phyloP scores from a whole-genome alignment of 2,329 filamentous ascomycete species.

The Epichloe hybrida region DNA sequence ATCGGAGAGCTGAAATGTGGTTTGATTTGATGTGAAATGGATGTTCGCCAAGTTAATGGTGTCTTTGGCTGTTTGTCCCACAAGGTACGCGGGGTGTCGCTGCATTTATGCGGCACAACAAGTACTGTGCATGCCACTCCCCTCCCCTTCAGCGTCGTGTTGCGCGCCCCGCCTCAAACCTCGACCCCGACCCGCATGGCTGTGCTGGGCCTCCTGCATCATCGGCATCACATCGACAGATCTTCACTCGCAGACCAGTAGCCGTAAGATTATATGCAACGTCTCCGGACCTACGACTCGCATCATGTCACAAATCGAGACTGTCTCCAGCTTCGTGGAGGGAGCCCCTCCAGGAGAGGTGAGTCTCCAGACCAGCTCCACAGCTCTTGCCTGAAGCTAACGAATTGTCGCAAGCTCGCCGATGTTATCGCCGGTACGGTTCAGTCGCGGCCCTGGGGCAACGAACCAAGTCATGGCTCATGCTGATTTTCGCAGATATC shows the following conservation, averaged over 20 bases:
- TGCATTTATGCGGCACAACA: neutral
- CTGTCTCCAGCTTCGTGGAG: constrained; percentile 74
- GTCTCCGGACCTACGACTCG: neutral
- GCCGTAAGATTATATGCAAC: neutral
- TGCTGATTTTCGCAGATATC: constrained; percentile 52
- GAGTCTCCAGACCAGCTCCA: constrained; percentile 19
- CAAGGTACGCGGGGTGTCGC: neutral
- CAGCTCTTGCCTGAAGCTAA: constrained; percentile 15
- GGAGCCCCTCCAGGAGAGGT: constrained; percentile 96
- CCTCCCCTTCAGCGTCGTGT: neutral
- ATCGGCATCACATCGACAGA: neutral
- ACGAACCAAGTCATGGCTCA: neutral
- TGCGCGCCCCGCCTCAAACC: constrained; percentile 12
- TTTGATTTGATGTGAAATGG: neutral
- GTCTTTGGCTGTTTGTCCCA: neutral
- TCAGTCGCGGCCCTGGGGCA: neutral
- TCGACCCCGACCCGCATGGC: constrained; percentile 1
- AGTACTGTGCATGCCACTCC: neutral
- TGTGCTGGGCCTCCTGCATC: neutral
- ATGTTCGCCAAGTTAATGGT: neutral
- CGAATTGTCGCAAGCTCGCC: constrained; percentile 50
- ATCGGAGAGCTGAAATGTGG: too few relatives aligned
- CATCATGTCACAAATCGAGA: constrained; percentile 26
- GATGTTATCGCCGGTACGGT: constrained; percentile 73
- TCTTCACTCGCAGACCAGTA: neutral